Evolutionary conservation across 108 stramenopile species (phyloP).

Genomic region (Skeletonema grethae): DNA sequence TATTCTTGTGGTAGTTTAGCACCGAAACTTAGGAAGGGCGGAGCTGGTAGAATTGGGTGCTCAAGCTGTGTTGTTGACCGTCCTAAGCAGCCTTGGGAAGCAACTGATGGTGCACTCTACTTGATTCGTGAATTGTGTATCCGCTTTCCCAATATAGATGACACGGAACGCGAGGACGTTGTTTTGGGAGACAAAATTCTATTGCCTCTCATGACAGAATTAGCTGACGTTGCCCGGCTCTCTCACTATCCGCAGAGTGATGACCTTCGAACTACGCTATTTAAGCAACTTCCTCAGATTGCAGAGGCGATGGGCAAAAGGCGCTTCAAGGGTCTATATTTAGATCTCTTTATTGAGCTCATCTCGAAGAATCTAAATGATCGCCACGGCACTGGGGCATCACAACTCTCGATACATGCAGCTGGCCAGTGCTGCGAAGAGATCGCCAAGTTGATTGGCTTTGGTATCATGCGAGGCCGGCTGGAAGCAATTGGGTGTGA

Average conservation of each 20-base stretch:
- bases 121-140: conserved; percentile 76
- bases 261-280: conserved; percentile 80
- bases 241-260: conserved; percentile 85
- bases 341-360: conserved; percentile 80
- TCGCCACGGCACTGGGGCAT: conserved; percentile 49
- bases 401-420: conserved; percentile 82
- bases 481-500: conserved; percentile 69
- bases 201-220: conserved; percentile 65
- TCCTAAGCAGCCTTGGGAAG: conserved; percentile 93
- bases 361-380: conserved; percentile 74
- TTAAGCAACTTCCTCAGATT: conserved; percentile 80
- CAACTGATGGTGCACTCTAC: conserved; percentile 94
- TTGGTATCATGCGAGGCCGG: conserved; percentile 75
- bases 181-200: conserved; percentile 57
- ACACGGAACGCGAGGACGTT: conserved; percentile 41
- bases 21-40: conserved; percentile 91
- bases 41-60: conserved; percentile 89
- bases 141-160: conserved; percentile 49
- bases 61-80: conserved; percentile 79
- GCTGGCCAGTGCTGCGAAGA: conserved; percentile 84
- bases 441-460: conserved; percentile 71
- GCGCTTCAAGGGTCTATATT: conserved; percentile 77
- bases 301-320: conserved; percentile 76
- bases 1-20: conserved; percentile 94
- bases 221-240: conserved; percentile 82